A percentile compares a stretch with the other conserved stretches of the same genome.
Evolutionary conservation across 2,329 filamentous ascomycete genomes (phyloP).

Genomic region (Myrmaecium sp.): DNA sequence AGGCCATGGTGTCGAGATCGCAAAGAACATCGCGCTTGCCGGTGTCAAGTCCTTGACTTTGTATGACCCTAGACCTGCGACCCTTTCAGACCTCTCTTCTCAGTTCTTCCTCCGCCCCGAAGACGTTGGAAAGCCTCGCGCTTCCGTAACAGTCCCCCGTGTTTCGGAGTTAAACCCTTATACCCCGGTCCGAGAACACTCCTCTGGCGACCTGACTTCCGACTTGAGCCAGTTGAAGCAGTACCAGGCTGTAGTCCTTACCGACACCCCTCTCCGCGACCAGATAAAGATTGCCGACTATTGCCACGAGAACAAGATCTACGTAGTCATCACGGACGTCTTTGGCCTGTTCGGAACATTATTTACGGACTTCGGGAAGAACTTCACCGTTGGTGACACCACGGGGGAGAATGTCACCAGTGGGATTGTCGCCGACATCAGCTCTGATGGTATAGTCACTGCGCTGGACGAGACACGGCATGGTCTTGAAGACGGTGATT

Average conservation of each 20-base stretch:
- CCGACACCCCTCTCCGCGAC: slow-evolving; percentile 60
- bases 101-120: slow-evolving; percentile 87
- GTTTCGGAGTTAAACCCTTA: slow-evolving; percentile 94
- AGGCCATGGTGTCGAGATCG: slow-evolving; percentile 91
- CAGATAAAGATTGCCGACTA: slow-evolving; percentile 81
- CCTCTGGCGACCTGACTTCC: slow-evolving; percentile 45
- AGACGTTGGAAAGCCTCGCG: slow-evolving; percentile 85
- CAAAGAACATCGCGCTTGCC: slow-evolving; percentile 95
- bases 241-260: slow-evolving; percentile 87
- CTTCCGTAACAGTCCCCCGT: slow-evolving; percentile 68
- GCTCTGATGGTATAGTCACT: slow-evolving; percentile 80
- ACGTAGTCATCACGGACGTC: slow-evolving; percentile 71
- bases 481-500: slow-evolving; percentile 90
- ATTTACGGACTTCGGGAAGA: slow-evolving; percentile 93
- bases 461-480: slow-evolving; percentile 89
- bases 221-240: slow-evolving; percentile 71
- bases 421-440: slow-evolving; percentile 80
- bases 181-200: slow-evolving; percentile 70
- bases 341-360: slow-evolving; percentile 90
- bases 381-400: slow-evolving; percentile 78
- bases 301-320: slow-evolving; percentile 87
- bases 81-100: slow-evolving; percentile 78
- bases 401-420: slow-evolving; percentile 77
- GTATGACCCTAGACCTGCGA: slow-evolving; percentile 71
- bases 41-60: slow-evolving; percentile 95